These are phyloP conservation scores for Colletotrichum sp. DNA, from an alignment of 2,329 filamentous ascomycete species.

Conservation along the genomic window DNA sequence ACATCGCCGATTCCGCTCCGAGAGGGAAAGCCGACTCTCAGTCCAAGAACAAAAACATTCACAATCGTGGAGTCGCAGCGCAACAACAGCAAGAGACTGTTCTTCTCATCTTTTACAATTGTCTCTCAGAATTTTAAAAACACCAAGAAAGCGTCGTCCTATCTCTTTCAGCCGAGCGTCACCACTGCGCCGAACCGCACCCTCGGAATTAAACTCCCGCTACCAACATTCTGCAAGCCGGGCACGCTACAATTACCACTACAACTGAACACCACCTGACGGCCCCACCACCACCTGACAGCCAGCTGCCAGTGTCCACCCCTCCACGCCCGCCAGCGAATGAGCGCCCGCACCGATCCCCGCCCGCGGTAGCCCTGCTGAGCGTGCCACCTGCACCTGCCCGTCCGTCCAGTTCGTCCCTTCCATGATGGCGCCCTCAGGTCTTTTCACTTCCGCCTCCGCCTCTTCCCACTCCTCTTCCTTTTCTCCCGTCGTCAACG, in stretches of 20 bases:
- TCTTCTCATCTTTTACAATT: neutral
- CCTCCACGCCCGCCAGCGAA: conserved; percentile 1
- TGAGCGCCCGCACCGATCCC: conserved; percentile 9
- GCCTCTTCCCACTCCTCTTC: conserved; percentile 8
- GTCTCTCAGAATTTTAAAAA: neutral
- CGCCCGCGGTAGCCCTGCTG: conserved; percentile 11
- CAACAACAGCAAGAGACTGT: neutral
- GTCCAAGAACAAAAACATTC: neutral
- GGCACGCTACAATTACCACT: neutral
- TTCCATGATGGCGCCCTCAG: conserved; percentile 19
- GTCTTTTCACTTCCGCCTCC: conserved; percentile 14
- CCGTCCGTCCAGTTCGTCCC: conserved; percentile 4
- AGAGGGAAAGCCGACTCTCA: neutral
- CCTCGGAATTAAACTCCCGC: conserved; percentile 18
- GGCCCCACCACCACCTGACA: neutral
- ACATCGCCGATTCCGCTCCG: neutral
- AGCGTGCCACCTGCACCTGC: neutral
- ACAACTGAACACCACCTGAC: neutral
- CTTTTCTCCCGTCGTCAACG: neutral
- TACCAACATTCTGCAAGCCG: neutral
- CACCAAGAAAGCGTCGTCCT: neutral
- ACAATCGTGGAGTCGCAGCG: neutral
- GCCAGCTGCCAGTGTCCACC: neutral
- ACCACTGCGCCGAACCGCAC: conserved; percentile 10
- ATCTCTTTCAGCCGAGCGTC: conserved; percentile 10